Base-by-base conservation (phyloP, 2,329 filamentous ascomycete genomes). In the Sarocladium strictum region DNA sequence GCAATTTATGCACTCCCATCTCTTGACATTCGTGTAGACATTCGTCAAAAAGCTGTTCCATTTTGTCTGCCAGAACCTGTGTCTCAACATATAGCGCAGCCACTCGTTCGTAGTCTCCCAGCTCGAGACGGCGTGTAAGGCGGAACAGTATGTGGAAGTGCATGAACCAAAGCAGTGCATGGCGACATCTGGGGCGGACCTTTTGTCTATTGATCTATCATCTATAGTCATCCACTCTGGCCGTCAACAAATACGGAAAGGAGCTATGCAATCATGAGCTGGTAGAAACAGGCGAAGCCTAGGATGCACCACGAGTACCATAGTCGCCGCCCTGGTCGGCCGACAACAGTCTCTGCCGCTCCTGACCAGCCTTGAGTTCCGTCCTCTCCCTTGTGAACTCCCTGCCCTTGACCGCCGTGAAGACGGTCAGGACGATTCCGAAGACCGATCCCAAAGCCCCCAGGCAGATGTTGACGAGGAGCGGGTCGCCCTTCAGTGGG, bases 401-500 rank as follows among this genome's bases (percentile, higher is more conserved):
- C 7, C 54, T 54, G 14, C 59, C 61, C 53, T 62, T 60, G 32
- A 60, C n/a, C 12, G 56, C 54, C 11, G 86, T 81, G 61, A 77
- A 87, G 0, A 66, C 68, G 1, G 85, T 82, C 10, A 88, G 68
- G 1, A 69, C 68, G 1, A 72, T 57, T 0, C 85, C 85, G 0
- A 87, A 74, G 0, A 78, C 59, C 4, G 81, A 69, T 0, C 83
- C 85, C 0, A 73, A 52, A 1, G 67, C 63, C 2, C 85, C 74
- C 15, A 90, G 68, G 0, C 77, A 70, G 2, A 81, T 59, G 63
- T 90, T 89, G 23, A 89, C 77, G 0, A 84, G 83, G 0, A 84
- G 72, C 0, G 87, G 86, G 62, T 89, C 72, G 23, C 80, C 77
- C 9, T 74, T 60, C 58, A 89, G 86, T 0, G 72, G 70, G 3